A percentile compares a stretch with the other conserved stretches of the same genome.
Evolutionary conservation across 441 rosid genomes (phyloP).

Genomic region (Jatropha podagrica): DNA sequence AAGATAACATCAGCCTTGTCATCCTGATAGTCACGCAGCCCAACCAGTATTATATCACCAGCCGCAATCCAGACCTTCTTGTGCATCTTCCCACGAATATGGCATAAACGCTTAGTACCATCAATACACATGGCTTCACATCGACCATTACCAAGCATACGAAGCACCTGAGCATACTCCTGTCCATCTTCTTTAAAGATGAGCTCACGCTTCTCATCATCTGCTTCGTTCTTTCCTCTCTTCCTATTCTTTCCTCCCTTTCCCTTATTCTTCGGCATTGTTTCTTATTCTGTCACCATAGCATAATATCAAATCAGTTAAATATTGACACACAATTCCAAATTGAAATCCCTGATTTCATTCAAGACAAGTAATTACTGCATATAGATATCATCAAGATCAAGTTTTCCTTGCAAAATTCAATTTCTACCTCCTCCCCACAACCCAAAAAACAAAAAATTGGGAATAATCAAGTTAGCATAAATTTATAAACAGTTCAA

Average conservation of each 20-base stretch:
- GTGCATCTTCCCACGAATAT: conserved; percentile 85
- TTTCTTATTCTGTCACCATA: conserved; percentile 20
- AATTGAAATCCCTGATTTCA: conserved; percentile 12
- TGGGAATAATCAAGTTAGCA: neutral
- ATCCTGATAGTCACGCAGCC: conserved; percentile 82
- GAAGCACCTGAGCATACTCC: conserved; percentile 70
- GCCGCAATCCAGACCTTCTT: conserved; percentile 90
- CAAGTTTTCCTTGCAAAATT: neutral
- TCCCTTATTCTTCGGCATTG: conserved; percentile 81
- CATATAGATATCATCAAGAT: neutral
- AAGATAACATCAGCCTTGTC: conserved; percentile 86
- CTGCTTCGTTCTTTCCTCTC: conserved; percentile 88
- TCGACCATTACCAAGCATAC: conserved; percentile 79
- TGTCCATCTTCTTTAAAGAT: conserved; percentile 82
- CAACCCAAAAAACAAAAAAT: neutral
- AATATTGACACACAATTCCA: neutral
- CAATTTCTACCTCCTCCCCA: neutral
- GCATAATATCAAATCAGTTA: neutral
- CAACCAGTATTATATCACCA: conserved; percentile 77
- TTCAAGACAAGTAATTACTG: neutral
- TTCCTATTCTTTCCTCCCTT: conserved; percentile 89
- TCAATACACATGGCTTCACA: conserved; percentile 75
- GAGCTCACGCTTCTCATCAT: conserved; percentile 76
- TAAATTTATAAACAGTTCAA: neutral
- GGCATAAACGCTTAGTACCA: conserved; percentile 67